A percentile compares a stretch with the other conserved stretches of the same genome.
Evolutionary conservation across 148 eudicot genomes (phyloP).

Genomic region (Chenopodium formosanum): DNA sequence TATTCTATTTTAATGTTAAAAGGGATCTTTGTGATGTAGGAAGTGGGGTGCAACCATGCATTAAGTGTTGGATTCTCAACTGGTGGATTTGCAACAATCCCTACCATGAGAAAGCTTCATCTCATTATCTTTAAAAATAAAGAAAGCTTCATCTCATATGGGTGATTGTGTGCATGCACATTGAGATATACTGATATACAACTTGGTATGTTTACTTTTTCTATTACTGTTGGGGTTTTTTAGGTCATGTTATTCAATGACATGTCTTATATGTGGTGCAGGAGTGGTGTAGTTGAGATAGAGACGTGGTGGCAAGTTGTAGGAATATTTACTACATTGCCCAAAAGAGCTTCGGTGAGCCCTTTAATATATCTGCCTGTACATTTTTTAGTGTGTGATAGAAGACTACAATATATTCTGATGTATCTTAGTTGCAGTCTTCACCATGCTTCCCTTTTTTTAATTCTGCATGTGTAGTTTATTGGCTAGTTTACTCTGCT

Average conservation of each 20-base stretch:
- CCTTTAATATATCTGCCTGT: constrained; percentile 1
- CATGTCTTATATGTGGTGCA: constrained; percentile 27
- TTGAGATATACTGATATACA: constrained; percentile 86
- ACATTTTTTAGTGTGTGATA: background rate
- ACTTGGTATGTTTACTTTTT: constrained; percentile 52
- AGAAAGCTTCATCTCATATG: constrained; percentile 55
- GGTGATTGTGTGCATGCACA: constrained; percentile 99
- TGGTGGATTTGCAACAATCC: constrained; percentile 96
- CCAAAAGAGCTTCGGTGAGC: constrained; percentile 67
- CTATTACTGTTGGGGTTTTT: background rate
- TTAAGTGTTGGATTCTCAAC: constrained; percentile 92
- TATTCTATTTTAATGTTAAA: background rate
- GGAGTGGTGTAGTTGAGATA: constrained; percentile 94
- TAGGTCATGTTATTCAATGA: constrained; percentile 8
- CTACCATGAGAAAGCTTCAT: constrained; percentile 53
- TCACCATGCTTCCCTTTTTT: background rate
- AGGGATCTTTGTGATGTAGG: constrained; percentile 46
- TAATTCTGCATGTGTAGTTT: background rate
- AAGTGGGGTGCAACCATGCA: constrained; percentile 97
- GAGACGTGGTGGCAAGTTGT: constrained; percentile 98
- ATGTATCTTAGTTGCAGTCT: background rate
- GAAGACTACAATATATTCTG: background rate
- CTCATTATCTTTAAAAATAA: too few species aligned
- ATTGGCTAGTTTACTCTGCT: background rate
- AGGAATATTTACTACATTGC: constrained; percentile 63